phyloP scores from a whole-genome alignment of 148 eudicot species.

The Rhododendron mucronatum region DNA sequence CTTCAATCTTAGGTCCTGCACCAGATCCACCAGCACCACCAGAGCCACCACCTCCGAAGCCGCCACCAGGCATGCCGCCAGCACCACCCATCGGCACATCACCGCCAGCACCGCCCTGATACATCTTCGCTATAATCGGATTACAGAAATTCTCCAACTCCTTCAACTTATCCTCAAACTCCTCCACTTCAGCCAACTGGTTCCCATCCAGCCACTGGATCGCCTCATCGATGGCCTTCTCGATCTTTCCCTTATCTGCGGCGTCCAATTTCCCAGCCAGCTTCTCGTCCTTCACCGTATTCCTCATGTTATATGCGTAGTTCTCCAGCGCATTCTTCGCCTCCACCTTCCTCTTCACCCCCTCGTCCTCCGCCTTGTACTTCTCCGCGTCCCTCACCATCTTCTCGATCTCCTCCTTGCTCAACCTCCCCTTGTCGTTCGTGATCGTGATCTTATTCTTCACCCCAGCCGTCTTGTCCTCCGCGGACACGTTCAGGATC shows the following conservation, averaged over 20 bases:
- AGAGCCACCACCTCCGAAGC: background rate
- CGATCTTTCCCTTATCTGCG: slow-evolving; percentile 4
- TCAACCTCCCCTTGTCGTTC: slow-evolving; percentile 7
- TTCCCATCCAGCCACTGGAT: slow-evolving; percentile 9
- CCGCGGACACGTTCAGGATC: background rate
- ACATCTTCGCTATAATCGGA: slow-evolving; percentile 4
- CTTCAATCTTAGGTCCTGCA: slow-evolving; percentile 13
- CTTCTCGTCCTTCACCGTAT: slow-evolving; percentile 10
- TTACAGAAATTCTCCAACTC: slow-evolving; percentile 1
- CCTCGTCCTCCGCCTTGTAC: slow-evolving; percentile 7
- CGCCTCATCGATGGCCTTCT: slow-evolving; percentile 1
- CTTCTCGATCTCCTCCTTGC: slow-evolving; percentile 13
- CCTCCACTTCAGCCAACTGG: slow-evolving; percentile 12
- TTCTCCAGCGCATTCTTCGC: slow-evolving; percentile 10
- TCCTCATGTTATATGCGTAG: slow-evolving; percentile 6
- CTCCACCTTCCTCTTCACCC: slow-evolving; percentile 5
- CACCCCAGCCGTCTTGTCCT: slow-evolving; percentile 7
- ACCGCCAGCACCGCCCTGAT: slow-evolving; percentile 4
- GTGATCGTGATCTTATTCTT: slow-evolving; percentile 14
- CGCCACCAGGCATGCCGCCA: background rate
- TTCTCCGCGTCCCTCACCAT: slow-evolving; percentile 14
- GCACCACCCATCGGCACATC: slow-evolving; percentile 13
- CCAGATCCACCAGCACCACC: background rate
- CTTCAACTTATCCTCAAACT: slow-evolving; percentile 14
- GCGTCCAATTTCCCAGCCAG: slow-evolving; percentile 6